Percentiles rank a stretch among this genome's conserved stretches.
Conservation (phyloP, 1,284 basidiomycete species). For the Macrocystidia cucumis region DNA sequence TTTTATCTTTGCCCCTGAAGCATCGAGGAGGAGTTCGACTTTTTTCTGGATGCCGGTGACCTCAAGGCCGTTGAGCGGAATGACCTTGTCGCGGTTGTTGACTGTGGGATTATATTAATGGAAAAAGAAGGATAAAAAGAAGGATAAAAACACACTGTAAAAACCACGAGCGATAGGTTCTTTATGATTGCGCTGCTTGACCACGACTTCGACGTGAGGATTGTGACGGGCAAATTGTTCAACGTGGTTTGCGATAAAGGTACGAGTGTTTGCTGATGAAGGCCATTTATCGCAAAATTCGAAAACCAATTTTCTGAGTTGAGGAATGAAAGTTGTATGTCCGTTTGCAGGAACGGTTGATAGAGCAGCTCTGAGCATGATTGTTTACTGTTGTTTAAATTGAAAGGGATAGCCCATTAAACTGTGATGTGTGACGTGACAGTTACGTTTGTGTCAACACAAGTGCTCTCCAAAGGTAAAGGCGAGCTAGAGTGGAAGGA, state of each 20-base stretch:
- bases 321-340: slow-evolving; percentile 60
- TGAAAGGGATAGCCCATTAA: slow-evolving; percentile 3
- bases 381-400: slow-evolving; percentile 6
- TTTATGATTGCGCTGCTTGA: slow-evolving; percentile 63
- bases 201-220: slow-evolving; percentile 77
- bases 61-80: slow-evolving; percentile 65
- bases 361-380: slow-evolving; percentile 46
- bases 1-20: slow-evolving; percentile 78
- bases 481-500: too few relatives aligned
- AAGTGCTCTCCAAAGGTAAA: too few relatives aligned
- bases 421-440: slow-evolving; percentile 5
- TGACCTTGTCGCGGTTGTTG: slow-evolving; percentile 76
- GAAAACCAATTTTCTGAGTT: slow-evolving; percentile 75
- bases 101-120: slow-evolving; percentile 31
- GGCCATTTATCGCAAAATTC: slow-evolving; percentile 80
- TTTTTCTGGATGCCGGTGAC: slow-evolving; percentile 67
- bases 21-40: slow-evolving; percentile 74
- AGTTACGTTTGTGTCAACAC: too few relatives aligned
- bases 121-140: slow-evolving; percentile 4
- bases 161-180: slow-evolving; percentile 74
- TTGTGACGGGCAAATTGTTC: slow-evolving; percentile 57
- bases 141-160: slow-evolving; percentile 43
- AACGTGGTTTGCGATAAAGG: slow-evolving; percentile 57
- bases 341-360: slow-evolving; percentile 63
- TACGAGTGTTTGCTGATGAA: slow-evolving; percentile 63